A percentile compares a stretch with the other conserved stretches of the same genome.
phyloP scores from a whole-genome alignment of 345 rosid genomes.

The Corchorus capsularis region DNA sequence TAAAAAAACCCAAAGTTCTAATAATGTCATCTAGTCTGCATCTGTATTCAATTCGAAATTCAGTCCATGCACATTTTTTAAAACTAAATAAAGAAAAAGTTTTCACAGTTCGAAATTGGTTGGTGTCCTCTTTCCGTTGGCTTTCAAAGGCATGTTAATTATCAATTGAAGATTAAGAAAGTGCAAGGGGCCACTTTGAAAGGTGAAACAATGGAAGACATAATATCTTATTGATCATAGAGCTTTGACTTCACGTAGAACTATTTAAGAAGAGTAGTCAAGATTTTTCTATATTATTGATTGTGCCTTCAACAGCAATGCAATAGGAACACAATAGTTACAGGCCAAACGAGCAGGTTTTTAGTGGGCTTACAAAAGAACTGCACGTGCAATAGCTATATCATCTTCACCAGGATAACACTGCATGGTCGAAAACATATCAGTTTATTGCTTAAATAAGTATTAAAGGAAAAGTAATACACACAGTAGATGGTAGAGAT shows the following conservation, averaged over 20 bases:
- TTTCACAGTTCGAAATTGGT: background rate
- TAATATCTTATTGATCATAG: background rate
- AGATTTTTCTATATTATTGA: conserved; percentile 6
- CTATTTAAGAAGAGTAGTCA: background rate
- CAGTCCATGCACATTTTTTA: background rate
- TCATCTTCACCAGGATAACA: conserved; percentile 99
- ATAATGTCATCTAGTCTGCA: background rate
- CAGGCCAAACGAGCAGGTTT: conserved; percentile 2
- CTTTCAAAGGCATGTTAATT: background rate
- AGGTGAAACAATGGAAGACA: background rate
- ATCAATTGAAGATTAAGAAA: background rate
- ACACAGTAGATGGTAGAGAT: background rate
- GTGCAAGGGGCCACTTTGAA: background rate
- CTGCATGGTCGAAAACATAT: conserved; percentile 48
- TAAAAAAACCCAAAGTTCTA: background rate
- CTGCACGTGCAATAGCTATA: conserved; percentile 80
- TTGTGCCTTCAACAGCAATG: background rate
- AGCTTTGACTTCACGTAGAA: background rate
- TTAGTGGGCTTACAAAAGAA: conserved; percentile 60
- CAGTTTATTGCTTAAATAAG: conserved; percentile 13
- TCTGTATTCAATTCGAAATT: background rate
- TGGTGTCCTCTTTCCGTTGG: background rate
- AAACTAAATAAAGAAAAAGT: background rate
- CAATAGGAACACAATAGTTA: background rate
- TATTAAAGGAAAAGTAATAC: conserved; percentile 6